A percentile compares a stretch with the other conserved stretches of the same genome.
phyloP scores from a whole-genome alignment of 805 yeast genomes.

The Metschnikowia sp. region DNA sequence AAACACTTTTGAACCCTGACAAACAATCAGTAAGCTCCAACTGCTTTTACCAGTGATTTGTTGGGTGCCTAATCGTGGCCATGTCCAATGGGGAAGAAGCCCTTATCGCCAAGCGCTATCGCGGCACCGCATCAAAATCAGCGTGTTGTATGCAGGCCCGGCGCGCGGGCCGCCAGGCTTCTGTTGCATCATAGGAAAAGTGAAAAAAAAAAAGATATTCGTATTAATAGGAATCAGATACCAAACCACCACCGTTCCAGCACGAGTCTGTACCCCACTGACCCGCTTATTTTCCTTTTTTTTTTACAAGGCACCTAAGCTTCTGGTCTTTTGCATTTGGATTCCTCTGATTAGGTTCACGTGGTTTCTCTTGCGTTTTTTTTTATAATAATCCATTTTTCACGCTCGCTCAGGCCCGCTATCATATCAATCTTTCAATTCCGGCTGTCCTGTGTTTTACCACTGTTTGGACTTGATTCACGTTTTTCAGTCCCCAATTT shows the following conservation, averaged over 20 bases:
- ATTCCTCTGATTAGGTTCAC: slow-evolving; percentile 20
- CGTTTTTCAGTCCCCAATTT: too few species aligned
- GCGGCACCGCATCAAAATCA: slow-evolving; percentile 3
- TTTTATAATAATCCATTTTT: not conserved
- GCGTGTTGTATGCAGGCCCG: slow-evolving; percentile 1
- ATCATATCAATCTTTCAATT: not conserved
- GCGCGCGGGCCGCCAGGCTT: slow-evolving; percentile 9
- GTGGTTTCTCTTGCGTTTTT: slow-evolving; percentile 14
- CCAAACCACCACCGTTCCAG: not conserved
- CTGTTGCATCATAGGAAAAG: slow-evolving; percentile 10
- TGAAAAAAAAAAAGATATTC: slow-evolving; percentile 10
- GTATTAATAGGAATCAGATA: slow-evolving; percentile 1
- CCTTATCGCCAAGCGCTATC: slow-evolving; percentile 12
- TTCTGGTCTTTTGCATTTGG: slow-evolving; percentile 3
- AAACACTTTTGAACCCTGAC: too few species aligned
- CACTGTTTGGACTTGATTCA: not conserved
- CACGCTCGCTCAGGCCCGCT: slow-evolving; percentile 7
- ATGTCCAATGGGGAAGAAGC: slow-evolving; percentile 7
- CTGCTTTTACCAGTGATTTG: too few species aligned
- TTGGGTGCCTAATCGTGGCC: not conserved
- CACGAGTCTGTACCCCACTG: slow-evolving; percentile 6
- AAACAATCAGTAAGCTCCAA: too few species aligned
- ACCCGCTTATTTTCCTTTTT: slow-evolving; percentile 2
- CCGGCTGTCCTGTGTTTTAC: not conserved
- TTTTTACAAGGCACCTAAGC: slow-evolving; percentile 4